A percentile compares a stretch with the other conserved stretches of the same genome.
These are phyloP conservation scores for Metarhizium album DNA, from an alignment of 2,329 filamentous ascomycete genomes.

Conservation along the genomic window DNA sequence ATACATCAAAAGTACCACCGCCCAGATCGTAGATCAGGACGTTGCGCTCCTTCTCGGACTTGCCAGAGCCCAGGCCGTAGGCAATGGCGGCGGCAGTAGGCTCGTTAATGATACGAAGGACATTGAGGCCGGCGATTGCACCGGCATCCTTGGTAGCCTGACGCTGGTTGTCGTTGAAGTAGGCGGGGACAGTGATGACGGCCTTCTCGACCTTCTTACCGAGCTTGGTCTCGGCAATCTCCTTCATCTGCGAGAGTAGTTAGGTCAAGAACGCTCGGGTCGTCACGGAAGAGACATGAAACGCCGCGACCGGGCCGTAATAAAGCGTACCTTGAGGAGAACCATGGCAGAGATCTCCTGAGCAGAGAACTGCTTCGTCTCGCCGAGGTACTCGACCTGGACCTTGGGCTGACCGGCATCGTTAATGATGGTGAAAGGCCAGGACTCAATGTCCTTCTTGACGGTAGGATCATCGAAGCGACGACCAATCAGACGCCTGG, in stretches of 20 bases:
- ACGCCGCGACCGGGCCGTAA: neutral
- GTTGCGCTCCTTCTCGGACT: slow-evolving; percentile 95
- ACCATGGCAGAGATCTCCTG: slow-evolving; percentile 99
- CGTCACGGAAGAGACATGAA: neutral
- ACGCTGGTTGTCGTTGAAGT: slow-evolving; percentile 99
- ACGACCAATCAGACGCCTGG: slow-evolving; percentile 91
- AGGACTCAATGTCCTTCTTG: slow-evolving; percentile 98
- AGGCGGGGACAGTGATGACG: slow-evolving; percentile 96
- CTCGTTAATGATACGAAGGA: slow-evolving; percentile 99
- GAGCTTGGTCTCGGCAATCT: slow-evolving; percentile 95
- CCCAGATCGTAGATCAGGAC: slow-evolving; percentile 99
- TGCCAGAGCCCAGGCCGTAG: slow-evolving; percentile 92
- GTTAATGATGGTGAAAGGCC: slow-evolving; percentile 98
- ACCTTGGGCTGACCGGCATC: slow-evolving; percentile 81
- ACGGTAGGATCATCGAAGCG: slow-evolving; percentile 91
- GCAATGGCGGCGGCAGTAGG: slow-evolving; percentile 96
- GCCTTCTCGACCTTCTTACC: slow-evolving; percentile 99
- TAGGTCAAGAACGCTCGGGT: slow-evolving; percentile 4
- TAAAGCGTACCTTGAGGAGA: slow-evolving; percentile 68
- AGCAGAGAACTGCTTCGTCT: slow-evolving; percentile 91
- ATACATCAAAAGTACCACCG: slow-evolving; percentile 99
- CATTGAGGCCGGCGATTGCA: slow-evolving; percentile 93
- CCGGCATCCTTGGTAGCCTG: slow-evolving; percentile 99
- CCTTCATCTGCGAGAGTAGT: slow-evolving; percentile 69
- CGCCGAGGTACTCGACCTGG: slow-evolving; percentile 88